A percentile compares a stretch with the other conserved stretches of the same genome.
These are phyloP conservation scores for Nelumbo lutea DNA, from an alignment of 164 flowering plant species.

Conservation along the genomic window DNA sequence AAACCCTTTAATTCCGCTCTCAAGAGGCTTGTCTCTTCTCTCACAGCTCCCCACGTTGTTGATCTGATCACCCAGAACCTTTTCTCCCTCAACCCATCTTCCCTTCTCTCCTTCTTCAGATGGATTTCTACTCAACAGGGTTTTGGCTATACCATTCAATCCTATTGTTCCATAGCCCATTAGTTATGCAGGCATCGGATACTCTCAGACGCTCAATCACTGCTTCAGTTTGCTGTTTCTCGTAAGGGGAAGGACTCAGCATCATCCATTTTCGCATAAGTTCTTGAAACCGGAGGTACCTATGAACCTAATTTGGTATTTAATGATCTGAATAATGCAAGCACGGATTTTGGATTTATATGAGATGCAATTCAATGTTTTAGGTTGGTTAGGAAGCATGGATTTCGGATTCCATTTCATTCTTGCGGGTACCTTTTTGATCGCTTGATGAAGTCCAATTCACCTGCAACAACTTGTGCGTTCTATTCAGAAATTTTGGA, in stretches of 20 bases:
- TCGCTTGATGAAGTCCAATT: too few relatives aligned
- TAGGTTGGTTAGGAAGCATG: conserved; percentile 7
- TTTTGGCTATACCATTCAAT: conserved; percentile 37
- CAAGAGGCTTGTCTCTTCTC: conserved; percentile 21
- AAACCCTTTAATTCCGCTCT: conserved; percentile 36
- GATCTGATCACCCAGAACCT: conserved; percentile 16
- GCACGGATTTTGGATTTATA: conserved; percentile 26
- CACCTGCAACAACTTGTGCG: too few relatives aligned
- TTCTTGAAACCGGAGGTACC: conserved; percentile 21
- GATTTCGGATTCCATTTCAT: conserved; percentile 25
- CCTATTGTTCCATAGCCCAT: conserved; percentile 44
- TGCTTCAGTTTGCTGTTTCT: conserved; percentile 35
- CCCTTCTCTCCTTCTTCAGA: conserved; percentile 41
- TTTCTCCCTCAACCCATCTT: conserved; percentile 30
- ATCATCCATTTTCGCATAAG: conserved; percentile 8
- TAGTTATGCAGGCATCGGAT: conserved; percentile 35
- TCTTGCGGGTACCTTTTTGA: too few relatives aligned
- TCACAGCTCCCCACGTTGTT: conserved; percentile 1
- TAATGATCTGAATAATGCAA: conserved; percentile 31
- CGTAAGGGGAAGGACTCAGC: conserved; percentile 50
- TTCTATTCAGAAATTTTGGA: too few relatives aligned
- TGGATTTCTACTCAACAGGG: conserved; percentile 35
- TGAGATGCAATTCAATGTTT: conserved; percentile 11
- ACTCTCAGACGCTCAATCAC: conserved; percentile 25
- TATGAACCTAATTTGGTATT: conserved; percentile 8